Evolutionary conservation across 164 flowering plant species (phyloP).

Genomic region (Vitis amurensis): DNA sequence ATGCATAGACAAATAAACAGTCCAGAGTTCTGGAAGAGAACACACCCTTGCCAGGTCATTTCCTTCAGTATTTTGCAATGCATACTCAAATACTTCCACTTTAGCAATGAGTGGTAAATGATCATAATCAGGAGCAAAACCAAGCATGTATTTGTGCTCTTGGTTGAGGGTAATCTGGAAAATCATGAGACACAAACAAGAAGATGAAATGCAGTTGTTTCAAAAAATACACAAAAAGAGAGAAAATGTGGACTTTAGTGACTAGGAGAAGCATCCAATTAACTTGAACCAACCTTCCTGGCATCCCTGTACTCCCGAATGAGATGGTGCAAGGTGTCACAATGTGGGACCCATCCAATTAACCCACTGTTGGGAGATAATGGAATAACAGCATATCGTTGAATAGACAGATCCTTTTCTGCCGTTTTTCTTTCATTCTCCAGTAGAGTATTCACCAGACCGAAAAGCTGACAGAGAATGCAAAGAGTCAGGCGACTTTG

Average conservation of each 20-base stretch:
- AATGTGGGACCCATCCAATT: constrained; percentile 96
- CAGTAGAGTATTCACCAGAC: constrained; percentile 91
- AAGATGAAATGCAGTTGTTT: constrained; percentile 1
- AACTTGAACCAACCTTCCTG: constrained; percentile 66
- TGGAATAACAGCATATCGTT: constrained; percentile 90
- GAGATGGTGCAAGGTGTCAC: constrained; percentile 93
- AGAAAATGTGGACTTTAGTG: neutral
- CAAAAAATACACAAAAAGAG: neutral
- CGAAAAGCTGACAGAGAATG: constrained; percentile 70
- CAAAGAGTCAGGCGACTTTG: neutral
- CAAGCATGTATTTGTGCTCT: constrained; percentile 89
- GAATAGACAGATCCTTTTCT: constrained; percentile 93
- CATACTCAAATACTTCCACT: constrained; percentile 96
- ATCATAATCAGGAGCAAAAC: constrained; percentile 96
- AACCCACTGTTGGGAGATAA: constrained; percentile 97
- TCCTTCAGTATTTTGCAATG: constrained; percentile 88
- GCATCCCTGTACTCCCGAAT: constrained; percentile 96
- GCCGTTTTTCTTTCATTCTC: constrained; percentile 84
- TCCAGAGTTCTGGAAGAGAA: neutral
- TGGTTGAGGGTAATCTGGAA: constrained; percentile 82
- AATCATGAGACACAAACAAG: constrained; percentile 11
- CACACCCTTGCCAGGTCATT: constrained; percentile 87
- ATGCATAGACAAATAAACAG: neutral
- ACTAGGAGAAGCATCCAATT: neutral
- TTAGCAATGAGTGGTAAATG: constrained; percentile 94